A percentile compares a stretch with the other conserved stretches of the same genome.
Evolutionary conservation across 495 filamentous ascomycete species (phyloP).

Genomic region (Apodospora peruviana): DNA sequence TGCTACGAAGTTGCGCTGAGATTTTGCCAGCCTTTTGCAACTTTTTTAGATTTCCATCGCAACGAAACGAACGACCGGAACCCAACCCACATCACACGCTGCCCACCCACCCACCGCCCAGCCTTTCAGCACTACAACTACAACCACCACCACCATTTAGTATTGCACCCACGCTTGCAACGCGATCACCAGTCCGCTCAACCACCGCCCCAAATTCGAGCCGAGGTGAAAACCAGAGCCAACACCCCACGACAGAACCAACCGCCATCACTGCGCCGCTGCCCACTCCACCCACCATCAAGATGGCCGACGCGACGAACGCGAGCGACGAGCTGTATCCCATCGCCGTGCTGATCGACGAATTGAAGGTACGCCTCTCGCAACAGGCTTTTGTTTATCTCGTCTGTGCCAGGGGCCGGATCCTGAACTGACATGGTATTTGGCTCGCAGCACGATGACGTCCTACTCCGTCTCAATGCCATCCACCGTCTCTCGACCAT

Average conservation of each 20-base stretch:
- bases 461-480: slow-evolving; percentile 92
- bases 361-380: slow-evolving; percentile 76
- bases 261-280: slow-evolving; percentile 6
- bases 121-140: too few relatives aligned
- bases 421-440: neutral
- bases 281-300: slow-evolving; percentile 22
- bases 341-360: slow-evolving; percentile 98
- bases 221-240: slow-evolving; percentile 3
- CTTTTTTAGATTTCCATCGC: too few relatives aligned
- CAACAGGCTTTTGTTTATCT: slow-evolving; percentile 2
- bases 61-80: too few relatives aligned
- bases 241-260: slow-evolving; percentile 5
- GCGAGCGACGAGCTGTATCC: slow-evolving; percentile 95
- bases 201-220: slow-evolving; percentile 16
- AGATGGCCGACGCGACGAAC: slow-evolving; percentile 51
- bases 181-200: slow-evolving; percentile 22
- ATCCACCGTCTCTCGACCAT: slow-evolving; percentile 97
- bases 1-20: neutral
- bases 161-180: slow-evolving; percentile 30
- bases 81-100: too few relatives aligned
- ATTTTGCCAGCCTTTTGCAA: neutral
- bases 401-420: neutral
- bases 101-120: too few relatives aligned
- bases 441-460: slow-evolving; percentile 81
- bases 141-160: slow-evolving; percentile 14